Conservation (phyloP, 176 grass and related monocot species). For the Phyllostachys edulis region DNA sequence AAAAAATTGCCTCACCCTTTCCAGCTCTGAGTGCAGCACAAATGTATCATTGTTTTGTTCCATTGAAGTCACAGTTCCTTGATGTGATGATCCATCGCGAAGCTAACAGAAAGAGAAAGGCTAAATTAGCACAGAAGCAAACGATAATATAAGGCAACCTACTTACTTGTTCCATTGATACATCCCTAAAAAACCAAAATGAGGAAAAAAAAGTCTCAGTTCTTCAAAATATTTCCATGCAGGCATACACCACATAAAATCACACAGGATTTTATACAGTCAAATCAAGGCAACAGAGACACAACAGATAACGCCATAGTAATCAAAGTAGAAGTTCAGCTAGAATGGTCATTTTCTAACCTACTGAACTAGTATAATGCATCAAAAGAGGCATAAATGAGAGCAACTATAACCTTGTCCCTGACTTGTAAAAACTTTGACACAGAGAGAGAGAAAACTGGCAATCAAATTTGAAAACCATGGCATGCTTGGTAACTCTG, state of each 20-base stretch:
- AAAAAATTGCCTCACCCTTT: conserved; percentile 48
- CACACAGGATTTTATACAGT: background rate
- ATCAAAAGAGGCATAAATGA: background rate
- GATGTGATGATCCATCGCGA: conserved; percentile 86
- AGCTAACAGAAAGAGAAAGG: conserved; percentile 50
- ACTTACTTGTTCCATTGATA: background rate
- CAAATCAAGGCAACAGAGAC: background rate
- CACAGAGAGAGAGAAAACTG: background rate
- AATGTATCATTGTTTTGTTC: conserved; percentile 85
- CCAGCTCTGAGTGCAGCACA: conserved; percentile 73
- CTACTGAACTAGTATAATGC: background rate
- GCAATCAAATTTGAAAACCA: background rate
- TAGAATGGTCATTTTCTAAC: conserved; percentile 5
- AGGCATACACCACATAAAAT: background rate
- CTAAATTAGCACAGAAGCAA: background rate
- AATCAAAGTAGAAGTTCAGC: background rate
- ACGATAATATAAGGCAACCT: background rate
- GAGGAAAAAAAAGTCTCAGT: background rate
- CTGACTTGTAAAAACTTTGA: background rate
- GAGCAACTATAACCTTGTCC: background rate
- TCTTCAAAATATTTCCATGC: background rate
- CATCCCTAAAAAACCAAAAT: background rate
- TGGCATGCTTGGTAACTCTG: background rate
- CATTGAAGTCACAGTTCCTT: conserved; percentile 95
- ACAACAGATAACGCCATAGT: background rate